A percentile compares a stretch with the other conserved stretches of the same genome.
phyloP scores from a whole-genome alignment of 305 asterid genomes.

The Fraxinus platypoda region DNA sequence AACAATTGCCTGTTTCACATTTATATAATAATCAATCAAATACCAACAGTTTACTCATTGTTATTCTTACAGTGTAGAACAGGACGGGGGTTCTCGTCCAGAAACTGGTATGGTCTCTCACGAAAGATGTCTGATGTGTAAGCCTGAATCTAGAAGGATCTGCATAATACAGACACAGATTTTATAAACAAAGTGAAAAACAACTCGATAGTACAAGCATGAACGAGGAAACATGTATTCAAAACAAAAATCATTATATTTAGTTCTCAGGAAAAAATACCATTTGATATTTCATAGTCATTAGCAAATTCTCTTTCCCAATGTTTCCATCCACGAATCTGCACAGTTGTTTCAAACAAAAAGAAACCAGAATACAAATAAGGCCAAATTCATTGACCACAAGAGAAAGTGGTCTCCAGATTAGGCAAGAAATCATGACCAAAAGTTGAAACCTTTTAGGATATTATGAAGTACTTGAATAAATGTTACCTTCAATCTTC shows the following conservation, averaged over 20 bases:
- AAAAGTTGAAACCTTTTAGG: neutral
- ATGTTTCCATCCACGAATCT: constrained; percentile 93
- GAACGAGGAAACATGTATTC: neutral
- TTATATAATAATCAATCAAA: neutral
- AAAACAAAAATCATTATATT: neutral
- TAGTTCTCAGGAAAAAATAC: constrained; percentile 27
- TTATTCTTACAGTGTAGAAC: constrained; percentile 56
- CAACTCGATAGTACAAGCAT: neutral
- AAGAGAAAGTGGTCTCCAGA: neutral
- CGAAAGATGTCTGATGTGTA: constrained; percentile 77
- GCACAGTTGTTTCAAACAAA: neutral
- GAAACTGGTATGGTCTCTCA: constrained; percentile 52
- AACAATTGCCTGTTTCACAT: neutral
- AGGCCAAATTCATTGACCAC: neutral
- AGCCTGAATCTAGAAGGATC: constrained; percentile 74
- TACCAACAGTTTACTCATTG: neutral
- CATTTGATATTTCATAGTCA: constrained; percentile 44
- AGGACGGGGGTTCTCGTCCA: constrained; percentile 55
- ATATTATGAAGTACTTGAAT: neutral
- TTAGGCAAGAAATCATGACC: neutral
- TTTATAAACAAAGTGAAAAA: neutral
- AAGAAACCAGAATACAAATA: neutral
- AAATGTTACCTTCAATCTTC: constrained; percentile 36
- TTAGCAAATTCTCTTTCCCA: constrained; percentile 62
- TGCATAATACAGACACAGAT: constrained; percentile 12